phyloP scores from a whole-genome alignment of 495 filamentous ascomycete genomes.

The Parathielavia hyrcaniae region DNA sequence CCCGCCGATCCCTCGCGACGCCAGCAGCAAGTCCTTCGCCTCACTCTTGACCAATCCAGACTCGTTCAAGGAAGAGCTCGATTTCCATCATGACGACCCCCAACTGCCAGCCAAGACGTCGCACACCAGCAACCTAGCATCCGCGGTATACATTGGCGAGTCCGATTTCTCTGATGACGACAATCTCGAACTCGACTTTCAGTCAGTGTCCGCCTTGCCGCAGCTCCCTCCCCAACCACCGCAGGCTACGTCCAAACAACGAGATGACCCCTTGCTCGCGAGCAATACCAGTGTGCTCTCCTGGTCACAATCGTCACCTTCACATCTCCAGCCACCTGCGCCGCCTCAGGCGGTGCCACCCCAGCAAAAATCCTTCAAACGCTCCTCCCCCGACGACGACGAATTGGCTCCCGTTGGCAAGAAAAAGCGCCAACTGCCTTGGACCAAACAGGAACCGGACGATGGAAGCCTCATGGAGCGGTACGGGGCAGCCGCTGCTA shows the following conservation, averaged over 20 bases:
- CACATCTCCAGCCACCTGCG: conserved; percentile 22
- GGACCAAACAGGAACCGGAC: conserved; percentile 16
- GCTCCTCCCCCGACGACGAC: conserved; percentile 26
- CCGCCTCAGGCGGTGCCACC: conserved; percentile 1
- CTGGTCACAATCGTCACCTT: conserved; percentile 34
- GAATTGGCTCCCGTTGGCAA: conserved; percentile 24
- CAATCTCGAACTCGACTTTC: conserved; percentile 57
- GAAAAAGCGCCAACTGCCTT: conserved; percentile 34
- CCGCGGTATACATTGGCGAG: conserved; percentile 49
- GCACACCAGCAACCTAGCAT: neutral
- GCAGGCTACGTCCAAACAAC: conserved; percentile 4
- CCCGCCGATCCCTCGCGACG: neutral
- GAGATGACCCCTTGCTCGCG: conserved; percentile 13
- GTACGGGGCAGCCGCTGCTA: conserved; percentile 19
- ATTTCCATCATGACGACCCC: conserved; percentile 20
- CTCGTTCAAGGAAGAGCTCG: conserved; percentile 39
- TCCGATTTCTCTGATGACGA: conserved; percentile 66
- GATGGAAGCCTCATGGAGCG: conserved; percentile 34
- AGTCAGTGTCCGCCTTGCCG: conserved; percentile 44
- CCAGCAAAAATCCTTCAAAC: conserved; percentile 29
- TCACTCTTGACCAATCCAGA: conserved; percentile 38
- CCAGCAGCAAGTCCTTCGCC: conserved; percentile 28
- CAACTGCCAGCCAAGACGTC: neutral
- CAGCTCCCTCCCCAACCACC: conserved; percentile 24
- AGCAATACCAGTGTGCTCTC: conserved; percentile 24